Evolutionary conservation across 768 basidiomycete genomes (phyloP).

Genomic region (Mycena kentingensis): DNA sequence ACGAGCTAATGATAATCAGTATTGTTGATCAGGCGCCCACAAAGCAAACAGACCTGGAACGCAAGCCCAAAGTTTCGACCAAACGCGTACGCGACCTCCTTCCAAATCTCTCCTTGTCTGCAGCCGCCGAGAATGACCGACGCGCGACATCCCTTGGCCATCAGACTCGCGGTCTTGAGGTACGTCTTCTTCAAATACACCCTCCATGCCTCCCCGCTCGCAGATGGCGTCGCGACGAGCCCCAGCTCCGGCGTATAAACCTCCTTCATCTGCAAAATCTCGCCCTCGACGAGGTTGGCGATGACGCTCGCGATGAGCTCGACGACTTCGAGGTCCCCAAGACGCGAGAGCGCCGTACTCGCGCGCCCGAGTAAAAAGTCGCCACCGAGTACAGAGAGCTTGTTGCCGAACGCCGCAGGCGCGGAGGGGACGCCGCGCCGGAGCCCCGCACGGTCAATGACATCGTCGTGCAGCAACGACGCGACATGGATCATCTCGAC

Average conservation of each 20-base stretch:
- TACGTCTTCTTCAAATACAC: slow-evolving; percentile 93
- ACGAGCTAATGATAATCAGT: slow-evolving; percentile 72
- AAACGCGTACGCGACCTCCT: slow-evolving; percentile 96
- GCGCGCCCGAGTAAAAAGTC: slow-evolving; percentile 95
- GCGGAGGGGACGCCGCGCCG: slow-evolving; percentile 63
- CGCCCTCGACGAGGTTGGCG: slow-evolving; percentile 95
- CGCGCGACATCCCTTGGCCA: slow-evolving; percentile 89
- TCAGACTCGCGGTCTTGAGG: slow-evolving; percentile 89
- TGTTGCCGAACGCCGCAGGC: slow-evolving; percentile 81
- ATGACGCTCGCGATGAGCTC: slow-evolving; percentile 92
- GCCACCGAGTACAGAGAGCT: slow-evolving; percentile 89
- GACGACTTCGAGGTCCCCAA: slow-evolving; percentile 88
- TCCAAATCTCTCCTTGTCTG: slow-evolving; percentile 80
- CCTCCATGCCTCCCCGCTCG: slow-evolving; percentile 58
- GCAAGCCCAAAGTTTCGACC: slow-evolving; percentile 92
- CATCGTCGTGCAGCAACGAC: slow-evolving; percentile 89
- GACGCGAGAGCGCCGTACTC: slow-evolving; percentile 79
- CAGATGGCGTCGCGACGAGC: slow-evolving; percentile 27
- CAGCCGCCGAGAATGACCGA: slow-evolving; percentile 89
- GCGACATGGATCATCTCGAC: slow-evolving; percentile 99
- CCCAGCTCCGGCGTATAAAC: slow-evolving; percentile 44
- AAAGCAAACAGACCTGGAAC: slow-evolving; percentile 72
- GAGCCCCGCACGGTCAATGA: slow-evolving; percentile 69
- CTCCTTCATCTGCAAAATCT: slow-evolving; percentile 78
- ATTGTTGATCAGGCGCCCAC: too few relatives aligned